phyloP scores from a whole-genome alignment of 495 filamentous ascomycete species.

The Articulospora tetracladia region DNA sequence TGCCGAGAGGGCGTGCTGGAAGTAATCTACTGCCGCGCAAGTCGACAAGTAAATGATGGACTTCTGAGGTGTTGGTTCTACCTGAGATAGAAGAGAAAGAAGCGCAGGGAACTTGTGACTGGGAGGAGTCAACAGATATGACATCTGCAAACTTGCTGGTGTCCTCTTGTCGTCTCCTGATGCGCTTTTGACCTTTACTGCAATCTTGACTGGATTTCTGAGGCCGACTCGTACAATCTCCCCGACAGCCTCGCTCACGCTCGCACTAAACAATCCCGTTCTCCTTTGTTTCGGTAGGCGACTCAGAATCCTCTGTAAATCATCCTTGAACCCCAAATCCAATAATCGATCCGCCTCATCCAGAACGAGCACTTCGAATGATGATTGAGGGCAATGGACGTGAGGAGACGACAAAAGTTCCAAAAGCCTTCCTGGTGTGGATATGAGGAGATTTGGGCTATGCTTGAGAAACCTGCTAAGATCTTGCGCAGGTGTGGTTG shows the following conservation, averaged over 20 bases:
- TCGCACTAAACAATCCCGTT: conserved; percentile 92
- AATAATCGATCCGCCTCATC: conserved; percentile 93
- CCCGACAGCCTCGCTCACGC: conserved; percentile 84
- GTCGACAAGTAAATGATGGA: conserved; percentile 94
- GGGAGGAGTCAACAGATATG: conserved; percentile 71
- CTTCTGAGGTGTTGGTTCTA: conserved; percentile 72
- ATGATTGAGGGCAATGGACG: conserved; percentile 82
- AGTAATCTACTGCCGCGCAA: conserved; percentile 94
- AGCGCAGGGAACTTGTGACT: conserved; percentile 74
- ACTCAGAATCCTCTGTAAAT: conserved; percentile 78
- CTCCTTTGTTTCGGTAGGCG: conserved; percentile 88
- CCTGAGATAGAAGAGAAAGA: conserved; percentile 60
- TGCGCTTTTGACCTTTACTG: conserved; percentile 82
- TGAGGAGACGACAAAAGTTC: conserved; percentile 88
- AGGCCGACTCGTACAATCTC: conserved; percentile 90
- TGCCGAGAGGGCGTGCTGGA: conserved; percentile 66
- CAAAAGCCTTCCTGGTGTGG: conserved; percentile 82
- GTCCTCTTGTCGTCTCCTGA: conserved; percentile 81
- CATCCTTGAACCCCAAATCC: conserved; percentile 92
- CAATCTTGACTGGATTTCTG: conserved; percentile 89
- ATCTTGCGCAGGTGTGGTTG: conserved; percentile 78
- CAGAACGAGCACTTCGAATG: conserved; percentile 85
- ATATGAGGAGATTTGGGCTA: conserved; percentile 82
- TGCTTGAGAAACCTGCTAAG: conserved; percentile 72
- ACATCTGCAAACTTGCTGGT: conserved; percentile 86